Percentiles rank a stretch among this genome's conserved stretches.
phyloP scores from a whole-genome alignment of 495 filamentous ascomycete species.

The Podospora tetraspora region DNA sequence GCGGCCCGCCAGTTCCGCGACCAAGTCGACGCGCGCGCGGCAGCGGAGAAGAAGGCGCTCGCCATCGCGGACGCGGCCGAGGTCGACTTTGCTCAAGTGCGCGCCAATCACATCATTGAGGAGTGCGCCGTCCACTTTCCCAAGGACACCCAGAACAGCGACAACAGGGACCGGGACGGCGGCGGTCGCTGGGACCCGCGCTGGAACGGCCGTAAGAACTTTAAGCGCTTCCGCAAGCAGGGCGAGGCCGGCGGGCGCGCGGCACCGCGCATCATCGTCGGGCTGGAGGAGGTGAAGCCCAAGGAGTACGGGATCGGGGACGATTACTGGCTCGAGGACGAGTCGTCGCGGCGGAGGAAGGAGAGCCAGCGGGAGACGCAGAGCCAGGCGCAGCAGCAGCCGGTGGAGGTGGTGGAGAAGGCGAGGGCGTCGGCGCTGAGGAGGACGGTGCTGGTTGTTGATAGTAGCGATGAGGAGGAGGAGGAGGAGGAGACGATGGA shows the following conservation, averaged over 20 bases:
- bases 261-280: conserved; percentile 61
- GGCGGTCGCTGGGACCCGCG: conserved; percentile 74
- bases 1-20: conserved; percentile 62
- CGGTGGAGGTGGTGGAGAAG: neutral
- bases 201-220: conserved; percentile 97
- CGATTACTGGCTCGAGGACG: conserved; percentile 65
- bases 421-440: conserved; percentile 5
- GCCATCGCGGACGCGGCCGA: conserved; percentile 48
- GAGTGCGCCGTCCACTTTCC: conserved; percentile 60
- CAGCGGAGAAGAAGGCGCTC: conserved; percentile 54
- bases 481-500: conserved; percentile 10
- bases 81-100: conserved; percentile 65
- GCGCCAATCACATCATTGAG: conserved; percentile 71
- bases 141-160: conserved; percentile 1
- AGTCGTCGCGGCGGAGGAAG: conserved; percentile 25
- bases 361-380: conserved; percentile 25
- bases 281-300: conserved; percentile 69
- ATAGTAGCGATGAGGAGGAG: conserved; percentile 41
- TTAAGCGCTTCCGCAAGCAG: conserved; percentile 78
- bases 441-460: conserved; percentile 23
- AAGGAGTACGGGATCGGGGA: conserved; percentile 83
- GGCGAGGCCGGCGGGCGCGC: conserved; percentile 46
- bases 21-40: conserved; percentile 58
- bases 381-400: conserved; percentile 9
- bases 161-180: conserved; percentile 38